phyloP scores from a whole-genome alignment of 1,284 basidiomycete species.

The Sporisorium exsertum region DNA sequence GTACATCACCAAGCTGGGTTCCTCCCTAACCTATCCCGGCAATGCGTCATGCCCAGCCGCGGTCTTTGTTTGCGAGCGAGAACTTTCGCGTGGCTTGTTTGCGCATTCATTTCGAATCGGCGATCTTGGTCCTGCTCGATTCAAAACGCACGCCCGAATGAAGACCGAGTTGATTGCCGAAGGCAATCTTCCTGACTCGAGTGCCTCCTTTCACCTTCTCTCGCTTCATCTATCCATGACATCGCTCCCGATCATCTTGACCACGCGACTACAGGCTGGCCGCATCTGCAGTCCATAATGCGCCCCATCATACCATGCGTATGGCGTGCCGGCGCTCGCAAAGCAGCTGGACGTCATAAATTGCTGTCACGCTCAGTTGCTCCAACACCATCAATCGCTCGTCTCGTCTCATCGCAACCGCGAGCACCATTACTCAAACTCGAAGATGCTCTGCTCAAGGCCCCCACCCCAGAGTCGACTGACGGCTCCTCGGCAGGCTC shows the following conservation, averaged over 20 bases:
- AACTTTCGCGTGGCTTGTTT: too few species aligned
- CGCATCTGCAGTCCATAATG: background rate
- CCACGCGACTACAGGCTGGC: background rate
- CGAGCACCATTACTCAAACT: slow-evolving; percentile 26
- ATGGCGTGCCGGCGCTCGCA: slow-evolving; percentile 1
- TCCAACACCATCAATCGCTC: background rate
- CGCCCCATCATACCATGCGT: background rate
- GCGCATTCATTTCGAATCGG: background rate
- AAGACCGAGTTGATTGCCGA: slow-evolving; percentile 24
- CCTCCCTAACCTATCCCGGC: too few species aligned
- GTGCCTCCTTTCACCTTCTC: background rate
- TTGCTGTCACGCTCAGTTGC: background rate
- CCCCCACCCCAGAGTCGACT: background rate
- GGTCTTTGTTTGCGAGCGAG: too few species aligned
- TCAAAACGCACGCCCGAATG: background rate
- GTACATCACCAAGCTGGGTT: background rate
- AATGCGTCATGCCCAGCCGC: too few species aligned
- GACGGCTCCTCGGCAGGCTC: background rate
- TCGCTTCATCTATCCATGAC: background rate
- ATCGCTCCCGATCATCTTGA: background rate
- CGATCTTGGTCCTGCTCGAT: background rate
- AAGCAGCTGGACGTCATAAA: background rate
- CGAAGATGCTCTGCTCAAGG: slow-evolving; percentile 12
- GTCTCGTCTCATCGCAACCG: background rate
- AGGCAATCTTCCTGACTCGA: background rate